Conservation (phyloP, 768 basidiomycete genomes). For the Dacryopinax spathularia region DNA sequence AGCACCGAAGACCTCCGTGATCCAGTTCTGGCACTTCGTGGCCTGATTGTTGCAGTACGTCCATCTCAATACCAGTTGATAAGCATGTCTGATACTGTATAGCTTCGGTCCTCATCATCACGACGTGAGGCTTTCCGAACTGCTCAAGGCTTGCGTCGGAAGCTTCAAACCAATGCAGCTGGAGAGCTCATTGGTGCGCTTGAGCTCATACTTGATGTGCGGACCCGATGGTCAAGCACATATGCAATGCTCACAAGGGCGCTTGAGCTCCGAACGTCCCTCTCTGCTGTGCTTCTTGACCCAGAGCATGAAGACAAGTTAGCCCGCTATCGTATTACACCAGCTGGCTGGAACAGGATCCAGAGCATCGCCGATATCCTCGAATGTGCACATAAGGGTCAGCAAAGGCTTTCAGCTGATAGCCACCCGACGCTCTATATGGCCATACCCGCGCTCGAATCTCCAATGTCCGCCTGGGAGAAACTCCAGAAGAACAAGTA, state of each 20-base stretch:
- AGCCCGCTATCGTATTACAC: not conserved
- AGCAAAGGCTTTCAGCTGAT: not conserved
- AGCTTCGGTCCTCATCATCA: no score
- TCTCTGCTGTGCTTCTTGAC: not conserved
- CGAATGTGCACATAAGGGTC: not conserved
- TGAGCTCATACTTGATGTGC: no score
- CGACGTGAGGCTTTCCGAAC: no score
- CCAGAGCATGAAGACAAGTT: not conserved
- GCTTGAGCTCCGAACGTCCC: not conserved
- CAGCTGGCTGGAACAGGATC: not conserved
- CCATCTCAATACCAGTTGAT: no score
- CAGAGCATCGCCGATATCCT: not conserved
- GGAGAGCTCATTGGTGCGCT: no score
- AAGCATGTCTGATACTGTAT: no score
- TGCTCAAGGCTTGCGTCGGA: no score
- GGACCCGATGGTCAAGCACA: not conserved
- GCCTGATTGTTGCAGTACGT: no score
- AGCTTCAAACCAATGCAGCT: no score
- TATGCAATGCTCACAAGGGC: not conserved
- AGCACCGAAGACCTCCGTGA: no score
- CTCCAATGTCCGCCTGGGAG: not conserved
- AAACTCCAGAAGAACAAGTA: not conserved
- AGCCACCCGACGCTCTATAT: not conserved
- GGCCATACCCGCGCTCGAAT: not conserved
- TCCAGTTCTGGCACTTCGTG: no score